A percentile compares a stretch with the other conserved stretches of the same genome.
Evolutionary conservation across 306 rosid species (phyloP).

Genomic region (Castanea crenata): DNA sequence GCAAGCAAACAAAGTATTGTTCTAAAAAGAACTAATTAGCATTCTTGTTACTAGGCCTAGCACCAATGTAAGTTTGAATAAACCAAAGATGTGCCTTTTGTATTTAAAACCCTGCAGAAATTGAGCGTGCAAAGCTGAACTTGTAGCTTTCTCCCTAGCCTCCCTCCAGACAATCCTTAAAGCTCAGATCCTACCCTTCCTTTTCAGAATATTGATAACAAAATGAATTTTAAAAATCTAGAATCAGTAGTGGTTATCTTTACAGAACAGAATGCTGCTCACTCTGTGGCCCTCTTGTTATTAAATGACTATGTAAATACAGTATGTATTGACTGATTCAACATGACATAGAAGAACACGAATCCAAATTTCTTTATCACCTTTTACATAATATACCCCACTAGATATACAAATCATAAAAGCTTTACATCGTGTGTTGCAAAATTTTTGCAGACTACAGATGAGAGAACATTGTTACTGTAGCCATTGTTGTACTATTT

Average conservation of each 20-base stretch:
- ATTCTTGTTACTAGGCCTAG: no score
- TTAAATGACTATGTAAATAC: constrained; percentile 18
- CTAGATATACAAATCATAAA: background rate
- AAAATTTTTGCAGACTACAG: constrained; percentile 9
- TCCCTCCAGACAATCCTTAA: background rate
- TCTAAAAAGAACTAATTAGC: no score
- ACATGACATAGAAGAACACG: constrained; percentile 4
- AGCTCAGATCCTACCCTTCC: background rate
- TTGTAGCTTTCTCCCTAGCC: background rate
- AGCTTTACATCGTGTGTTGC: background rate
- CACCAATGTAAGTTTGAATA: background rate
- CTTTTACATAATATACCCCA: background rate
- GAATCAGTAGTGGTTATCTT: background rate
- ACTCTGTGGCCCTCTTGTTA: constrained; percentile 8
- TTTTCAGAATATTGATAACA: background rate
- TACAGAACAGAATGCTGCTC: constrained; percentile 16
- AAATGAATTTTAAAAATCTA: background rate
- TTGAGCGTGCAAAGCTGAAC: background rate
- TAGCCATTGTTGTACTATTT: constrained; percentile 35
- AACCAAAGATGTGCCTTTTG: background rate
- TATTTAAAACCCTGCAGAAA: background rate
- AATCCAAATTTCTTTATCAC: background rate
- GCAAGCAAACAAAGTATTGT: no score
- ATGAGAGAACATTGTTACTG: background rate
- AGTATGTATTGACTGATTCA: constrained; percentile 13